A percentile compares a stretch with the other conserved stretches of the same genome.
phyloP scores from a whole-genome alignment of 176 grass and related monocot genomes.

The Musa itinerans region DNA sequence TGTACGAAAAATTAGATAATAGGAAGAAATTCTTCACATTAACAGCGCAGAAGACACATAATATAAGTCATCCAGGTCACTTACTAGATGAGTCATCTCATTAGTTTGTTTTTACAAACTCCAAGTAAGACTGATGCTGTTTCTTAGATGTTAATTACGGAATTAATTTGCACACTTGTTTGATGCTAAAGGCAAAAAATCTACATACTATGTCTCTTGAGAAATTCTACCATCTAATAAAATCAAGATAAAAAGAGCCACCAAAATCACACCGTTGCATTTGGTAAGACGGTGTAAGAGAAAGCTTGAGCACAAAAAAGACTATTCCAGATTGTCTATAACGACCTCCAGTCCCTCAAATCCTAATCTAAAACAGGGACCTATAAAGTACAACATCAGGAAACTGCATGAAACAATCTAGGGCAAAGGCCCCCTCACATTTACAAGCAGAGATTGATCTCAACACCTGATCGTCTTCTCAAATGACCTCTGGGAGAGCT shows the following conservation, averaged over 20 bases:
- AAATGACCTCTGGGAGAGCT: constrained; percentile 56
- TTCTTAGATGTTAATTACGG: background rate
- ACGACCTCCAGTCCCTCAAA: background rate
- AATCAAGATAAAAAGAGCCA: background rate
- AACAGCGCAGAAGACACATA: too few relatives aligned
- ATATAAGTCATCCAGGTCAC: too few relatives aligned
- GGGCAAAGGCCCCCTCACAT: background rate
- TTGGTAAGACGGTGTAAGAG: background rate
- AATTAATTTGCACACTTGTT: background rate
- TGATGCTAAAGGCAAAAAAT: background rate
- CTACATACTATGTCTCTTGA: too few relatives aligned
- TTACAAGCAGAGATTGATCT: background rate
- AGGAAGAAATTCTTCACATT: background rate
- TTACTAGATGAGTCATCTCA: too few relatives aligned
- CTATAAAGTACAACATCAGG: background rate
- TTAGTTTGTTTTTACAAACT: too few relatives aligned
- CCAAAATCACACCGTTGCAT: background rate
- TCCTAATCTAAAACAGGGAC: background rate
- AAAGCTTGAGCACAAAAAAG: background rate
- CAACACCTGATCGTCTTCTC: constrained; percentile 62
- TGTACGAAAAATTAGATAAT: background rate
- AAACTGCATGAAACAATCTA: background rate
- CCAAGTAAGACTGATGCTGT: background rate
- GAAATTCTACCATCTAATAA: too few relatives aligned
- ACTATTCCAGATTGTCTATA: background rate